Base-by-base conservation (phyloP, 495 filamentous ascomycete species). In the Neurospora terricola region DNA sequence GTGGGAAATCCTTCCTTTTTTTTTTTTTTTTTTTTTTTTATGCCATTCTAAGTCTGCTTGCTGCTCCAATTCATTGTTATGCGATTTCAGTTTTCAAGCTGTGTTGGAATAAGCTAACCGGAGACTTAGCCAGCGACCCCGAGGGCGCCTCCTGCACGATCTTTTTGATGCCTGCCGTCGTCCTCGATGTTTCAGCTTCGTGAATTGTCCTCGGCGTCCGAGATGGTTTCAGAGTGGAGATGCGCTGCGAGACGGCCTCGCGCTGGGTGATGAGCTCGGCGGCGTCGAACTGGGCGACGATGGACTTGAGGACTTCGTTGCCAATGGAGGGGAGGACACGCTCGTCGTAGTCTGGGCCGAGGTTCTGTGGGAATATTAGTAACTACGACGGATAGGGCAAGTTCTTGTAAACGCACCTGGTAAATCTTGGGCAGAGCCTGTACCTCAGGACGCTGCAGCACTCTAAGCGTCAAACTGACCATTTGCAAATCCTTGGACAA, bases 401-500 rank as follows among this genome's bases (percentile, higher is more conserved):
- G 38, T 70, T 34, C 12, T 18, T 34, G 23, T 59, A n/a, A 66
- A 75, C 86, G 72, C 82, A 98, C 96, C 90, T 98, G 96, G 86
- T 99, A 99, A 81, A 99, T 99, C 84, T 93, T 96, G 27, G 96
- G 96, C 81, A 99, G 84, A 77, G 89, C 88, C 84, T 91, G 89
- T 76, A 99, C 96, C 42, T 99, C 95, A 38, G 96, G 96, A 74
- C 96, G 88, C 85, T 98, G 96, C 81, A 99, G 84, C 71, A 99
- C 96, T 78, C 96, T 90, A 77, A 99, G 86, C 40, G 96, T 99
- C 88, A 99, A 87, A 87, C 93, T 97, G 80, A 99, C 96, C 96
- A 99, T 99, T 88, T 99, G 96, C 83, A 99, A 82, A 84, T 99
- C 96, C 89, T 99, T 99, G 87, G 91, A 94, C n/a, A n/a, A n/a